Evolutionary conservation across 371 early-diverging fungal species (phyloP).

Genomic region (Smittium mucronatum): DNA sequence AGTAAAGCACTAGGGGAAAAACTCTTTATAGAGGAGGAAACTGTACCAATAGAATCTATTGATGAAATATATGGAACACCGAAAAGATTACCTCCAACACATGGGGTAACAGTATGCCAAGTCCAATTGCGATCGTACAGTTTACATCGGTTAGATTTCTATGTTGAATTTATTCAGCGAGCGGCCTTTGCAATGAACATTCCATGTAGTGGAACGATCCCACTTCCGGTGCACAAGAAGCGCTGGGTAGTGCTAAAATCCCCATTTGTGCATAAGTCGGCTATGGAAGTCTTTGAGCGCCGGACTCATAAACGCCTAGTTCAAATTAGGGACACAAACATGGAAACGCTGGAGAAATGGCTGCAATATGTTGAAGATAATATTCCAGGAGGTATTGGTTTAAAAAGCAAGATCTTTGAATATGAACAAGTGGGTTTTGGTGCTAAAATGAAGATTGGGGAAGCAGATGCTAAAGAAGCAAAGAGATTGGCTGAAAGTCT

Average conservation of each 20-base stretch:
- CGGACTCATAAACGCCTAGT: constrained; percentile 74
- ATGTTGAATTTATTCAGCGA: constrained; percentile 67
- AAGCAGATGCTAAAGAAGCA: constrained; percentile 14
- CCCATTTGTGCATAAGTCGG: constrained; percentile 91
- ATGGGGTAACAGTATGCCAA: constrained; percentile 25
- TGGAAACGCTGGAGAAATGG: constrained; percentile 64
- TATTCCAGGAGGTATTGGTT: constrained; percentile 62
- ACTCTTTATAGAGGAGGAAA: constrained; percentile 18
- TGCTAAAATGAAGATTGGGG: background rate
- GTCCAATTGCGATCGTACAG: constrained; percentile 29
- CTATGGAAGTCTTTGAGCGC: constrained; percentile 91
- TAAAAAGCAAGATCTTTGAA: constrained; percentile 56
- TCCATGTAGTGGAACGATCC: constrained; percentile 58
- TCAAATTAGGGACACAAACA: constrained; percentile 67
- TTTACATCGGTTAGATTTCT: constrained; percentile 70
- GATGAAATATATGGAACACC: constrained; percentile 19
- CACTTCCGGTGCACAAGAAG: constrained; percentile 61
- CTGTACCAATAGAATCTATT: constrained; percentile 12
- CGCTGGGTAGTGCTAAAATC: constrained; percentile 84
- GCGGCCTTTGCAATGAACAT: constrained; percentile 64
- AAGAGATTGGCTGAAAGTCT: constrained; percentile 10
- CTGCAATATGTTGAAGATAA: constrained; percentile 56
- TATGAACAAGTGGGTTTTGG: constrained; percentile 36
- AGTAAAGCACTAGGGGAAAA: constrained; percentile 28
- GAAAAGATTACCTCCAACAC: constrained; percentile 15